Base-by-base conservation (phyloP, 345 rosid genomes). In the Salix purpurea region DNA sequence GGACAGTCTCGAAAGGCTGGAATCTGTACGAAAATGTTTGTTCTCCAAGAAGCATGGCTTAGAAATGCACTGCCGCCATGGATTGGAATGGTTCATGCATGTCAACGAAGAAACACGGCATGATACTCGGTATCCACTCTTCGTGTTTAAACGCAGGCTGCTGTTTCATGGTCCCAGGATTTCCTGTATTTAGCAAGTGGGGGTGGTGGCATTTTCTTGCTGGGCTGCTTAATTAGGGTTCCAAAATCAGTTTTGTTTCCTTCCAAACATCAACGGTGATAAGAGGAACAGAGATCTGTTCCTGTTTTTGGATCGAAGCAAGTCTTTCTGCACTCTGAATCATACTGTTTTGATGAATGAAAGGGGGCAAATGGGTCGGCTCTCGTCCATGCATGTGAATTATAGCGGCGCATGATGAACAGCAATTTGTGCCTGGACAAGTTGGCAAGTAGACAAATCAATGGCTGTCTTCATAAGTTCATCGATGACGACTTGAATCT, bases 131-230 rank as follows among this genome's bases (percentile, higher is more conserved):
- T 2, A 54, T 52, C 19, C 21, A 16, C 65, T 71, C 34, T 8
- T 77, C 36, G 54, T 65, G 70, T 36, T 28, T 6, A 36, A 3
- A 48, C 34, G 75, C 70, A 70, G 70, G 34, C 69, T 70, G 24
- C 6, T n/a, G 19, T 10, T 60, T 9, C 34, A 62, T 36, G 79
- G 79, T 70, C 80, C 75, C 75, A 32, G 34, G 70, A 65, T 23
- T n/a, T 23, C 19, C 61, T 50, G 15, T 48, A 42, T 21, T 34
- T 34, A 30, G 40, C 68, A 32, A 65, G 50, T 30, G 74, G 74
- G 66, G 48, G 67, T n/a, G 64, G 4, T 76, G 4, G 23, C 14
- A 21, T 30, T 19, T 64, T 37, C 40, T 28, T 64, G 60, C 6
- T 26, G 61, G 60, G 28, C 69, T 42, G 68, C 76, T 26, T n/a